phyloP scores from a whole-genome alignment of 2,329 filamentous ascomycete species.

The Aspergillus bombycis region DNA sequence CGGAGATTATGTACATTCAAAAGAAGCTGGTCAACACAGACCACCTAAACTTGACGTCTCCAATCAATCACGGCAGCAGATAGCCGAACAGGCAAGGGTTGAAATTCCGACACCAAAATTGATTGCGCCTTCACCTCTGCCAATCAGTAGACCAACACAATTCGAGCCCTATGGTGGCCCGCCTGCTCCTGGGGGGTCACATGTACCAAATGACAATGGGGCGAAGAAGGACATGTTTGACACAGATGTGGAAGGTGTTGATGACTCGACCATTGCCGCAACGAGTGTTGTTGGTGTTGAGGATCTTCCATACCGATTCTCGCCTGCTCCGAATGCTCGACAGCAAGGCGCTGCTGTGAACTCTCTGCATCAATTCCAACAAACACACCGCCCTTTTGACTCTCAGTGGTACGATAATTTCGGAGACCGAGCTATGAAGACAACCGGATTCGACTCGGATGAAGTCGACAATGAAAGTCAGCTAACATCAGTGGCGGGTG shows the following conservation, averaged over 20 bases:
- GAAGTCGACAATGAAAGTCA: constrained; percentile 36
- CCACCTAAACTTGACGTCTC: constrained; percentile 25
- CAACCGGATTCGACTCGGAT: constrained; percentile 41
- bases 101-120: constrained; percentile 35
- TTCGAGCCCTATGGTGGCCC: constrained; percentile 21
- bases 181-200: constrained; percentile 9
- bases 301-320: constrained; percentile 30
- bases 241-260: constrained; percentile 47
- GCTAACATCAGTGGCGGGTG: constrained; percentile 33
- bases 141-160: constrained; percentile 21
- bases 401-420: constrained; percentile 38
- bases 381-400: constrained; percentile 29
- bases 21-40: constrained; percentile 36
- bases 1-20: constrained; percentile 47
- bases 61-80: constrained; percentile 33
- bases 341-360: constrained; percentile 25
- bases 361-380: constrained; percentile 28
- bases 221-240: constrained; percentile 42
- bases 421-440: constrained; percentile 39
- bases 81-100: constrained; percentile 40
- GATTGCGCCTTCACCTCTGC: constrained; percentile 21
- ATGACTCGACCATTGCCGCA: constrained; percentile 46
- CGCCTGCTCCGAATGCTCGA: constrained; percentile 23
- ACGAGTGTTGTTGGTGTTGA: constrained; percentile 43
- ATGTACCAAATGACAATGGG: constrained; percentile 19